Conservation (phyloP, 306 rosid genomes). For the Hylodesmum podocarpum region DNA sequence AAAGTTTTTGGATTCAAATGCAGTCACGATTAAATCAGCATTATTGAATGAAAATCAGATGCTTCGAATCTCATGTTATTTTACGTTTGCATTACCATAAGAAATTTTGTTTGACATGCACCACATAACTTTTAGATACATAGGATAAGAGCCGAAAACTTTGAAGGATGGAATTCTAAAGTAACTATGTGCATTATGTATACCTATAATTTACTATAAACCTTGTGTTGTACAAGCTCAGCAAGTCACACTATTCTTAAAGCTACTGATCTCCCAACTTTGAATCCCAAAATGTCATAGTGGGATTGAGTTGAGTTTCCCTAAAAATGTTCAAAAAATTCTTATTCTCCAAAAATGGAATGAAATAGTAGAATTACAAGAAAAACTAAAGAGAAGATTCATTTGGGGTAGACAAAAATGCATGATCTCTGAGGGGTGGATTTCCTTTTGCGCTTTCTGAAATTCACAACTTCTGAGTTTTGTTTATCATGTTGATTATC, state of each 20-base stretch:
- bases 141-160: conserved; percentile 1
- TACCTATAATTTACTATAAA: not conserved
- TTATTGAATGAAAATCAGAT: not conserved
- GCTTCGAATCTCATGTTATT: too few species aligned
- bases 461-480: conserved; percentile 51
- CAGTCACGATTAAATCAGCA: not conserved
- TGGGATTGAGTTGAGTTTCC: conserved; percentile 33
- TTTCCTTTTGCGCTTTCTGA: conserved; percentile 73
- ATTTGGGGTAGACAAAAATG: conserved; percentile 25
- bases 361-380: not conserved
- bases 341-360: conserved; percentile 6
- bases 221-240: conserved; percentile 55
- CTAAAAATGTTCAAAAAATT: not conserved
- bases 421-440: conserved; percentile 57
- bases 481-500: conserved; percentile 36
- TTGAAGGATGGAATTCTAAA: not conserved
- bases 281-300: conserved; percentile 31
- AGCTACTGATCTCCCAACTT: conserved; percentile 35
- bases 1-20: not conserved
- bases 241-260: conserved; percentile 23
- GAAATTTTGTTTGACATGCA: not conserved
- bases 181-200: not conserved
- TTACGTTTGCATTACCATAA: not conserved
- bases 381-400: not conserved
- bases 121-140: not conserved